phyloP scores from a whole-genome alignment of 345 rosid genomes.

The Citrus cavaleriei region DNA sequence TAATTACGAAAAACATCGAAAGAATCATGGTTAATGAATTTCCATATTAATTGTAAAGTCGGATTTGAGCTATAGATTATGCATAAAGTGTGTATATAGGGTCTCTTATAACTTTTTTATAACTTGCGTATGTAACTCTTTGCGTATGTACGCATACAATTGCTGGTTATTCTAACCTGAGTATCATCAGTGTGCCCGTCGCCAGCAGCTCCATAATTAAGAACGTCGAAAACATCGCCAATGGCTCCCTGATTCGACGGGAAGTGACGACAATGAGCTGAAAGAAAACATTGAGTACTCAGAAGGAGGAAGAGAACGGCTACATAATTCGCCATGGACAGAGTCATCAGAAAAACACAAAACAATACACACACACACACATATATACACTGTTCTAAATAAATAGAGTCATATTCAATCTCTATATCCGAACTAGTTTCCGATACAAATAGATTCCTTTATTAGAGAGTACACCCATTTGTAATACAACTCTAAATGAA shows the following conservation, averaged over 20 bases:
- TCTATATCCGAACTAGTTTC: neutral
- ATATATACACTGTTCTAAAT: neutral
- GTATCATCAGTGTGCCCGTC: constrained; percentile 34
- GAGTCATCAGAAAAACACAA: neutral
- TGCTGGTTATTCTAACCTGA: constrained; percentile 12
- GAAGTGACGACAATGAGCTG: neutral
- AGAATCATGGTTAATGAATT: no score
- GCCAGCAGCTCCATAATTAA: constrained; percentile 34
- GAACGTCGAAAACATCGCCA: constrained; percentile 16
- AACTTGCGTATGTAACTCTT: neutral
- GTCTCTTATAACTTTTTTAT: no score
- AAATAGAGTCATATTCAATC: neutral
- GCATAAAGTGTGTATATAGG: no score
- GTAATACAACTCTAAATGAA: neutral
- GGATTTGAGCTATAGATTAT: no score
- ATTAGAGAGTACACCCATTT: neutral
- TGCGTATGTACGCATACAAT: no score
- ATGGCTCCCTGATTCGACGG: neutral
- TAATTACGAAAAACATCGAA: neutral
- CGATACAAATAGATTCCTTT: neutral
- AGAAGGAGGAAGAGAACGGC: neutral
- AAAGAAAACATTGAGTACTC: neutral
- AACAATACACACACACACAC: neutral
- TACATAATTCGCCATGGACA: neutral
- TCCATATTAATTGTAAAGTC: no score